Conservation (phyloP, 1,284 basidiomycete genomes). For the Cutaneotrichosporon arboriforme region DNA sequence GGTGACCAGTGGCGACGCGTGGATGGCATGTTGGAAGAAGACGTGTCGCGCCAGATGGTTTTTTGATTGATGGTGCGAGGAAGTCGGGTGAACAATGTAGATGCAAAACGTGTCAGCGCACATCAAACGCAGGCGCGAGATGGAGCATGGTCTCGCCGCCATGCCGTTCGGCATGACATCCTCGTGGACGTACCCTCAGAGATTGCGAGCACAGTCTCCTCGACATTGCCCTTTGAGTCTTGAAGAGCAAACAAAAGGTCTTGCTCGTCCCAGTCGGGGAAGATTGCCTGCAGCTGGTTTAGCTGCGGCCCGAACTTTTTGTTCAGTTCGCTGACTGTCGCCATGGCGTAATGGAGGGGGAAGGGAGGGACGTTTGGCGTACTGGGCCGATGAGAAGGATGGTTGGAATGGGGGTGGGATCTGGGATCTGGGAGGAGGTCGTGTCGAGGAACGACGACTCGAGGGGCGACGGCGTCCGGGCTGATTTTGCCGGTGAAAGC, state of each 20-base stretch:
- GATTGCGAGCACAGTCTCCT: constrained; percentile 46
- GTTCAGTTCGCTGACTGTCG: constrained; percentile 38
- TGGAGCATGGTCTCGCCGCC: too few relatives aligned
- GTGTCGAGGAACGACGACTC: neutral
- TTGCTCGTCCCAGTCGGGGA: constrained; percentile 47
- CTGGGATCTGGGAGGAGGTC: neutral
- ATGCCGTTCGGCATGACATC: neutral
- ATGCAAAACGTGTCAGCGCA: neutral
- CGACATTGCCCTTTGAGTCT: constrained; percentile 46
- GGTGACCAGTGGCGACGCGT: neutral
- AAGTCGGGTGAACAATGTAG: neutral
- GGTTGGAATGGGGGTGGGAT: neutral
- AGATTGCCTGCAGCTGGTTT: constrained; percentile 41
- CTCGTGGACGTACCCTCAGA: constrained; percentile 42
- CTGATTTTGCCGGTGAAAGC: neutral
- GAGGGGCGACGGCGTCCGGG: neutral
- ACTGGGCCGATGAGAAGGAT: neutral
- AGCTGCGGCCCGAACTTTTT: constrained; percentile 43
- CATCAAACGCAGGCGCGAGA: neutral
- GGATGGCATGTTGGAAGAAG: neutral
- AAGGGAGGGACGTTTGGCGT: neutral
- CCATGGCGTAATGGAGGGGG: constrained; percentile 25
- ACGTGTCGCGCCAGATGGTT: too few relatives aligned
- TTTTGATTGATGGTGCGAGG: neutral
- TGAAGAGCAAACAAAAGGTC: constrained; percentile 45